Percentiles rank a stretch among this genome's conserved stretches.
These are phyloP conservation scores for Nigrospora sphaerica DNA, from an alignment of 2,329 filamentous ascomycete species.

Conservation along the genomic window DNA sequence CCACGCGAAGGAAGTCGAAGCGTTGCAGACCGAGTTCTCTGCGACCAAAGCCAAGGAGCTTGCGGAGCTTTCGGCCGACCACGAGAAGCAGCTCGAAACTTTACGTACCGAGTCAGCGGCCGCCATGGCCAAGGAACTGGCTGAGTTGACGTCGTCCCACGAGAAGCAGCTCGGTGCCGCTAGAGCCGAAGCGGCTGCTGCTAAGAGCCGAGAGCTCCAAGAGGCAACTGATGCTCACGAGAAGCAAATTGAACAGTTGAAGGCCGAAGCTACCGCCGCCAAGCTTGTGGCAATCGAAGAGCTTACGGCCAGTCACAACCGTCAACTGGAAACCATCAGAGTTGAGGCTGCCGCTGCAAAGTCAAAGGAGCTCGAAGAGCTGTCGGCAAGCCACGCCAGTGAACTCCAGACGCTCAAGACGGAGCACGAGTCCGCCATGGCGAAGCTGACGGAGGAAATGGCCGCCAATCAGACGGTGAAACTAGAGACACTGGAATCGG, in stretches of 20 bases:
- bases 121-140: constrained; percentile 6
- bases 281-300: constrained; percentile 11
- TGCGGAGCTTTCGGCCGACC: constrained; percentile 6
- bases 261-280: constrained; percentile 2
- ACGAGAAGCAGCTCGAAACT: constrained; percentile 8
- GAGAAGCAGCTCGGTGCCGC: constrained; percentile 3
- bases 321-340: constrained; percentile 8
- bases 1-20: constrained; percentile 3
- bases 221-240: constrained; percentile 2
- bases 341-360: constrained; percentile 8
- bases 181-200: constrained; percentile 4
- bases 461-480: constrained; percentile 10
- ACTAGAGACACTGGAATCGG: constrained; percentile 10
- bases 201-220: constrained; percentile 6
- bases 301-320: constrained; percentile 9
- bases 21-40: constrained; percentile 12
- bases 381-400: constrained; percentile 4
- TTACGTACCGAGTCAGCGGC: constrained; percentile 9
- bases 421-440: constrained; percentile 6
- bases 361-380: constrained; percentile 9
- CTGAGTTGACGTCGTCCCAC: constrained; percentile 6
- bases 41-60: constrained; percentile 8
- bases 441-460: constrained; percentile 9
- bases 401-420: constrained; percentile 4
- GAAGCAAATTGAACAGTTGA: constrained; percentile 7